Percentiles rank a stretch among this genome's conserved stretches.
Evolutionary conservation across 129 eudicot species (phyloP).

Genomic region (Silybum marianum): DNA sequence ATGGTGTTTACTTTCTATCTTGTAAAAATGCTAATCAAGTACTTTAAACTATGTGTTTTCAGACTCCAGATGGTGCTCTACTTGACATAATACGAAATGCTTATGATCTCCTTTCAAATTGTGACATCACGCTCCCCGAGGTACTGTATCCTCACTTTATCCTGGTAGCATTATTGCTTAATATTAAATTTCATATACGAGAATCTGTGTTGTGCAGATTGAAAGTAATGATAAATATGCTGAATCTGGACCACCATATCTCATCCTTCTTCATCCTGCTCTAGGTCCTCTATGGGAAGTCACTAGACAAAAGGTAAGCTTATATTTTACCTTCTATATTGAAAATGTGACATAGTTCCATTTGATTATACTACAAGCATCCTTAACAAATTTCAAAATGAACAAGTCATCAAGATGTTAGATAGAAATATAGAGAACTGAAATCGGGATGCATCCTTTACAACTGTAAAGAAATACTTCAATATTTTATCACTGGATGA

Average conservation of each 20-base stretch:
- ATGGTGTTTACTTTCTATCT: slow-evolving; percentile 6
- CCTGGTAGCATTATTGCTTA: slow-evolving; percentile 12
- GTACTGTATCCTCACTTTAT: slow-evolving; percentile 34
- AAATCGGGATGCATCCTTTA: background rate
- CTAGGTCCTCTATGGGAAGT: slow-evolving; percentile 98
- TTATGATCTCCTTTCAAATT: slow-evolving; percentile 80
- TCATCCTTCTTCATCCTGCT: slow-evolving; percentile 96
- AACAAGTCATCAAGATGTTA: background rate
- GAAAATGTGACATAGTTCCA: background rate
- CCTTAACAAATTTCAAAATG: background rate
- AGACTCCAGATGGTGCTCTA: slow-evolving; percentile 99
- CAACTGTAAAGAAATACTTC: background rate
- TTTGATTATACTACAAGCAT: background rate
- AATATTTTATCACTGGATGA: background rate
- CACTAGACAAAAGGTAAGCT: slow-evolving; percentile 86
- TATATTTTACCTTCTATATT: slow-evolving; percentile 9
- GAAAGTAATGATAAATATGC: slow-evolving; percentile 73
- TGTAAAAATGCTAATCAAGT: slow-evolving; percentile 6
- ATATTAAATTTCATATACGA: slow-evolving; percentile 6
- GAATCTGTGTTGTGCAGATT: slow-evolving; percentile 49
- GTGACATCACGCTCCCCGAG: slow-evolving; percentile 74
- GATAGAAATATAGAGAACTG: background rate
- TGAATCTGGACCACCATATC: slow-evolving; percentile 93
- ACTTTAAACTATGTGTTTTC: slow-evolving; percentile 36
- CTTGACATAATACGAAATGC: slow-evolving; percentile 90